Percentiles rank a stretch among this genome's conserved stretches.
Evolutionary conservation across 2,329 filamentous ascomycete species (phyloP).

Genomic region (Pestalotiopsis fici): DNA sequence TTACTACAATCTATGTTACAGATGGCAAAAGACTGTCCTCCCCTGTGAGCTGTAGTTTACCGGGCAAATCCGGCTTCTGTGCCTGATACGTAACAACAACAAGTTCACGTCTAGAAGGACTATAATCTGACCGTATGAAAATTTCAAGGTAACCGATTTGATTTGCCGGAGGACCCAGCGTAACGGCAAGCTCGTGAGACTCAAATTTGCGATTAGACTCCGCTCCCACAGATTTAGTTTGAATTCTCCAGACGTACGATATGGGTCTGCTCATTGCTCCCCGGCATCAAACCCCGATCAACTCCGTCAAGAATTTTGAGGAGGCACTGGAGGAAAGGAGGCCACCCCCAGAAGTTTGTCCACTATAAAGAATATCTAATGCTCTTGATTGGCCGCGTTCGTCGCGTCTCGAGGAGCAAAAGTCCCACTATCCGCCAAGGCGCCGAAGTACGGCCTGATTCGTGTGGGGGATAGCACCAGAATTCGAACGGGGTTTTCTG

Average conservation of each 20-base stretch:
- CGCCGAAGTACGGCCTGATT: conserved; percentile 25
- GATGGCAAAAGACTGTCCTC: background rate
- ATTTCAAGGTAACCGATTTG: background rate
- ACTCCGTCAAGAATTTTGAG: background rate
- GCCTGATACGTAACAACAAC: background rate
- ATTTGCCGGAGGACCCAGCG: background rate
- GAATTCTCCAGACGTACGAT: background rate
- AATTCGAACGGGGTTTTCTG: conserved; percentile 11
- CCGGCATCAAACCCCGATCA: conserved; percentile 1
- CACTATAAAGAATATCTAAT: background rate
- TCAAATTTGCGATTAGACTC: background rate
- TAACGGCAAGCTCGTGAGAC: background rate
- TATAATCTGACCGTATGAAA: background rate
- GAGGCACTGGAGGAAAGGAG: background rate
- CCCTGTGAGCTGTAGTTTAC: background rate
- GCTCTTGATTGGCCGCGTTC: background rate
- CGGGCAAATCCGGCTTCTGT: background rate
- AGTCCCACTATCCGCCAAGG: conserved; percentile 18
- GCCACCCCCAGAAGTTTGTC: background rate
- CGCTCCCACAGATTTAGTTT: background rate
- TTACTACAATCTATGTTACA: background rate
- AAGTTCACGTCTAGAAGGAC: background rate
- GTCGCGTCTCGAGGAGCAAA: conserved; percentile 5
- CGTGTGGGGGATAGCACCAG: conserved; percentile 2
- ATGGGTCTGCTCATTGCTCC: background rate